Evolutionary conservation across 2,329 filamentous ascomycete species (phyloP), one percentile per base, ranked within the genome.

Genomic region (Talaromyces funiculosus): DNA sequence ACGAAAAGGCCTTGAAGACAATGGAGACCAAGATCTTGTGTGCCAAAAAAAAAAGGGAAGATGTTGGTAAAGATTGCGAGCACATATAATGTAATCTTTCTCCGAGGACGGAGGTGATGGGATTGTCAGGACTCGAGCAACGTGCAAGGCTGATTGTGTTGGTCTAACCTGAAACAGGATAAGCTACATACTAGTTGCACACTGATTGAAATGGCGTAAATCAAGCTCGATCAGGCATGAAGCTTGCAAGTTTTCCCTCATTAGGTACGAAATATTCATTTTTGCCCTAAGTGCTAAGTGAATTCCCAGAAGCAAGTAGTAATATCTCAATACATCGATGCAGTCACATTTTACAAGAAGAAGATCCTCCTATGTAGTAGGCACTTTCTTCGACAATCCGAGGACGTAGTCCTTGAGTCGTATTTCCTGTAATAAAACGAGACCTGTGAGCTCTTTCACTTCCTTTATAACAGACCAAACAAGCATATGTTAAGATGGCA

Each of bases 321-420:
- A n/a, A n/a, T n/a, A n/a, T n/a, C n/a, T n/a, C n/a, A n/a, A n/a
- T n/a, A n/a, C n/a, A n/a, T n/a, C n/a, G 9, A 33, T 49, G 4
- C 9, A 22, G 3, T 8, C 12, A 22, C n/a, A 6, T 18, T 20
- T 51, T 4, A 51, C 9, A 22, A 10, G 18, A 14, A 2, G 3
- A 10, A 20, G 2, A 10, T 22, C 33, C 24, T 10, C 20, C 33
- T 38, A 26, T 22, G 26, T 18, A 26, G 33, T 20, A 54, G 31
- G 24, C 18, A 40, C 20, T 54, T 26, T 54, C 18, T 12, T 40
- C 51, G 7, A 35, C 24, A 51, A 16, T 31, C 37, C 45, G 9
- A 38, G 29, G 14, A 42, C 2, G 3, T 54, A 61, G 24, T 61
- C 55, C 42, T 58, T 58, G 6, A 61, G 55, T 49, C 60, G 31